Conservation (phyloP, 2,329 filamentous ascomycete species). For the Aulographum hederae region DNA sequence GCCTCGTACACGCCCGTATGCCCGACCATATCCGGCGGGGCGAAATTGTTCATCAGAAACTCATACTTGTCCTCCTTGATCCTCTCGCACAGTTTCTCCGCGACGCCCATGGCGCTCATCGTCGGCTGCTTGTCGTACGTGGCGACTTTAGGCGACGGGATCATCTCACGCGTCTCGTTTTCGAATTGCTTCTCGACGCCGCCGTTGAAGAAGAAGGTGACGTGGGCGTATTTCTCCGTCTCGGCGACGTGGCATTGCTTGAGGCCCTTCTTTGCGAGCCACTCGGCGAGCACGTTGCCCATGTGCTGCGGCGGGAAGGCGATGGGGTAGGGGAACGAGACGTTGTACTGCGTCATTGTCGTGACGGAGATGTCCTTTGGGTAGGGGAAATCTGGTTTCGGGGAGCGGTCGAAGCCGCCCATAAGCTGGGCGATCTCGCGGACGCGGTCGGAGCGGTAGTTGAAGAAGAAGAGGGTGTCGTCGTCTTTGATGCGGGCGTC, state of each 20-base stretch:
- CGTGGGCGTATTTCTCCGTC: conserved; percentile 98
- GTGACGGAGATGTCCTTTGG: conserved; percentile 75
- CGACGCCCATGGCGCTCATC: conserved; percentile 87
- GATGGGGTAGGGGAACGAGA: conserved; percentile 76
- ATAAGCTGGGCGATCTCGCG: conserved; percentile 91
- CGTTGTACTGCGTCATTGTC: conserved; percentile 98
- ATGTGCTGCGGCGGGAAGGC: conserved; percentile 91
- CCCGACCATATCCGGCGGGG: conserved; percentile 96
- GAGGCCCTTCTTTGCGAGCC: conserved; percentile 72
- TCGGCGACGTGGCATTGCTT: conserved; percentile 95
- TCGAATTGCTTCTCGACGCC: conserved; percentile 93
- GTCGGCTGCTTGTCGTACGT: conserved; percentile 91
- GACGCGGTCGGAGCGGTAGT: conserved; percentile 96
- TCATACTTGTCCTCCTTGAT: conserved; percentile 74
- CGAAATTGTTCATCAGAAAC: conserved; percentile 99
- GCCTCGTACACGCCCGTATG: conserved; percentile 97
- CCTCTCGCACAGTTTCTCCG: conserved; percentile 74
- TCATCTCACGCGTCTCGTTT: conserved; percentile 81
- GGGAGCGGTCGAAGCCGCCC: conserved; percentile 80
- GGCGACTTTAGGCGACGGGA: conserved; percentile 83
- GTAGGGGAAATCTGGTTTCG: conserved; percentile 78
- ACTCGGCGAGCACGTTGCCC: conserved; percentile 97
- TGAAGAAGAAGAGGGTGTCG: conserved; percentile 98
- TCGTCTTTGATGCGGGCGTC: conserved; percentile 76
- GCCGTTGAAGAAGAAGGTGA: conserved; percentile 99